Base-by-base conservation (phyloP, 169 alveolate species). In the Neospora caninum region DNA sequence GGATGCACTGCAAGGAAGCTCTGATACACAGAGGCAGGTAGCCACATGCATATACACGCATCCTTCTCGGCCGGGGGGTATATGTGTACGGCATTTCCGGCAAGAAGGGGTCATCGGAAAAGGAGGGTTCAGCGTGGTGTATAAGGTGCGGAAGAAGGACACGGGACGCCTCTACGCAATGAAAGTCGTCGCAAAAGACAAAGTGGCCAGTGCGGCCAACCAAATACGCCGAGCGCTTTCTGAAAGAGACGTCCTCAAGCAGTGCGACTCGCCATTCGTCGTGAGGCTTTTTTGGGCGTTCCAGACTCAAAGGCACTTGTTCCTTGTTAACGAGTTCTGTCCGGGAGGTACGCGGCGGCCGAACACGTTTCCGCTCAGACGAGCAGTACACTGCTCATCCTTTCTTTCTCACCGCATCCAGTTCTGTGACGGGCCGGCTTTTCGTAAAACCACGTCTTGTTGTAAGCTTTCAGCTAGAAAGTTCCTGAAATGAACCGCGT, bases 41-140 rank as follows among this genome's bases (percentile, higher is more conserved):
- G 78, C 78, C 36, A 0, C 78, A 7, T 34, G 53, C 18, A 78
- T 45, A 34, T 78, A 78, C 43, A 27, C 41, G 6, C 87, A 20
- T 78, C 43, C 43, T 22, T 4, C 87, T 10, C 87, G 45, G 31
- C 43, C 87, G 7, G 87, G 87, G 27, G 87, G 87, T 20, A 4
- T 78, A 0, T 78, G 45, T 39, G 87, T 78, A 18, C 34, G 87
- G 43, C 34, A 78, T 29, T 88, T 88, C 38, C 39, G 83, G 39
- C 22, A 49, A 9, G 93, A 88, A 34, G 34, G 86, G 58, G 58
- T 34, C n/a, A 88, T 88, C 18, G 93, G 93, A 25, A 31, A 54
- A 18, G 93, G 93, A 67, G 93, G 93, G n/a, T 88, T 88, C 86
- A 88, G 93, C 67, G 53, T 69, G 41, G 93, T 88, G 34, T 69